Conservation (phyloP, 192 early-diverging fungal species). For the Backusella luteola region DNA sequence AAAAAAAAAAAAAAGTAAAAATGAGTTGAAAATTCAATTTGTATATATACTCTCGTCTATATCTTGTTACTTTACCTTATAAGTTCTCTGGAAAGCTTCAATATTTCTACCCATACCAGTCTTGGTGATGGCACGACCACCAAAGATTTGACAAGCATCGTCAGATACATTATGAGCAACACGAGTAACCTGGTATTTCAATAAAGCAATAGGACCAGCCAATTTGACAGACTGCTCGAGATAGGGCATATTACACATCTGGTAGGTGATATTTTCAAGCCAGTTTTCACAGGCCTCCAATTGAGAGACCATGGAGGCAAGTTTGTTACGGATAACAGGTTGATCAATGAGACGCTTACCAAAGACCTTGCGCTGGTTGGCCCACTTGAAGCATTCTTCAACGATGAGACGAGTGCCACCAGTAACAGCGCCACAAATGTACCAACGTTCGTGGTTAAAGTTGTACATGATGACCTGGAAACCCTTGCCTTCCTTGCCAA, state of each 20-base stretch:
- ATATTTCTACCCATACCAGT: conserved; percentile 70
- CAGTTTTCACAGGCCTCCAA: conserved; percentile 54
- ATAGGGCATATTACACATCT: conserved; percentile 69
- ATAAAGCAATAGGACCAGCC: conserved; percentile 65
- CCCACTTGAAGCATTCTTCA: conserved; percentile 70
- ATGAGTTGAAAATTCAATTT: not conserved
- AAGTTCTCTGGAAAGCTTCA: conserved; percentile 62
- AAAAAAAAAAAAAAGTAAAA: conserved; percentile 1
- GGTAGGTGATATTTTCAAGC: conserved; percentile 64
- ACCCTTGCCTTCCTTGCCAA: conserved; percentile 64
- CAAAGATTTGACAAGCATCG: conserved; percentile 72
- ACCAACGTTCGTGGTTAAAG: conserved; percentile 75
- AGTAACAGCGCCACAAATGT: conserved; percentile 46
- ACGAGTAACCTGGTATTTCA: conserved; percentile 58
- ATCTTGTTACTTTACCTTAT: conserved; percentile 40
- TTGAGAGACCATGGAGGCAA: conserved; percentile 58
- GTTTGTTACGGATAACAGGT: conserved; percentile 69
- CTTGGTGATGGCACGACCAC: conserved; percentile 67
- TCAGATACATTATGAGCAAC: conserved; percentile 60
- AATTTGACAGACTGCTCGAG: conserved; percentile 59
- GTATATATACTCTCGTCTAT: not conserved
- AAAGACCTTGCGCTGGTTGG: conserved; percentile 71
- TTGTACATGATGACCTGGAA: conserved; percentile 74
- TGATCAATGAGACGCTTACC: conserved; percentile 67
- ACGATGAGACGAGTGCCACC: conserved; percentile 44